Conservation (phyloP, 2,329 filamentous ascomycete species). For the Chrysosporium keratinophilum region DNA sequence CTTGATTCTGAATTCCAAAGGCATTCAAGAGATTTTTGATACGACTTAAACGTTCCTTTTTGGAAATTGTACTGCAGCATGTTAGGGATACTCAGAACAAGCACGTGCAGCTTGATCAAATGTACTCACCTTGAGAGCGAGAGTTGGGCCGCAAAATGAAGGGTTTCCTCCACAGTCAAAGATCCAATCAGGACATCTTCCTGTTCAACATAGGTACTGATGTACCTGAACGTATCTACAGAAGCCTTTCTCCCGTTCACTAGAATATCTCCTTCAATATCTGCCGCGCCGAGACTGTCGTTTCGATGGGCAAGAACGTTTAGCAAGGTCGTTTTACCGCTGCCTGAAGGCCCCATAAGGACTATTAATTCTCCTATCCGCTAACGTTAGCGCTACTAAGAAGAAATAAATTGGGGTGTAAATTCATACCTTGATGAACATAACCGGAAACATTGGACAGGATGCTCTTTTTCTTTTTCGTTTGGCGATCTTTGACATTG, state of each 20-base stretch:
- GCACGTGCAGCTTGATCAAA: not conserved
- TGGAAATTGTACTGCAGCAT: constrained; percentile 38
- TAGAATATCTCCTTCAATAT: constrained; percentile 43
- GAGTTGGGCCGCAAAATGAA: constrained; percentile 66
- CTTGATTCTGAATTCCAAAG: constrained; percentile 62
- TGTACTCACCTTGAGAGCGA: constrained; percentile 43
- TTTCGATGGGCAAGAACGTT: constrained; percentile 63
- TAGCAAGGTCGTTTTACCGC: constrained; percentile 74
- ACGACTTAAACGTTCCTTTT: constrained; percentile 50
- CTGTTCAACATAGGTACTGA: constrained; percentile 75
- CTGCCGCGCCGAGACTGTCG: constrained; percentile 42
- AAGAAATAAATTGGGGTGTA: not conserved
- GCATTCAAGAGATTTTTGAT: constrained; percentile 57
- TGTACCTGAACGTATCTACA: constrained; percentile 48
- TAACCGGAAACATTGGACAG: constrained; percentile 54
- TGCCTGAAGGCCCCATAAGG: constrained; percentile 65
- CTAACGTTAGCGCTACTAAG: constrained; percentile 1
- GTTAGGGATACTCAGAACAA: not conserved
- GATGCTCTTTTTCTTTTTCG: constrained; percentile 53
- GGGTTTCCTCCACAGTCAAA: constrained; percentile 67
- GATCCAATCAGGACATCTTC: constrained; percentile 76
- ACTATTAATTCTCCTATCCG: constrained; percentile 58
- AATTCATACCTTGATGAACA: constrained; percentile 48
- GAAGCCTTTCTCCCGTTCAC: constrained; percentile 54
- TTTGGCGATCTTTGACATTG: constrained; percentile 59